Evolutionary conservation across 768 basidiomycete genomes (phyloP), one percentile per base, ranked within the genome.

Genomic region (Mycena olivaceomarginata): DNA sequence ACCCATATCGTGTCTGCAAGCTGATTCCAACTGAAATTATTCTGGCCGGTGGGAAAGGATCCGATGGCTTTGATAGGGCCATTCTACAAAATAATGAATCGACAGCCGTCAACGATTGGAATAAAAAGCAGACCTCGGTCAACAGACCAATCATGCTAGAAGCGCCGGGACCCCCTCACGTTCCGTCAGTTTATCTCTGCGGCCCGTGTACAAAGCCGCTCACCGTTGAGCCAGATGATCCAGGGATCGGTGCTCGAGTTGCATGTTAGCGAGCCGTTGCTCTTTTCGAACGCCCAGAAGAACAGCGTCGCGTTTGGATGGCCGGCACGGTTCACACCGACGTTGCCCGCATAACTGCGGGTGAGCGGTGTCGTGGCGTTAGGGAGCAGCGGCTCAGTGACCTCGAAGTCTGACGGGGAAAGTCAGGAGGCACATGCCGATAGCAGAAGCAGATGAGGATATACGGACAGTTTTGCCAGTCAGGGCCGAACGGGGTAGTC

Each of bases 181-280:
- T 67, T n/a, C 22, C 43, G 11, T 45, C 22, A 63, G 75, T 70
- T 13, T 45, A 66, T 31, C 40, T 45, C 51, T 65, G 40, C 25
- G 20, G 39, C 67, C 48, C 15, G 37, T 41, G 41, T 20, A 41
- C n/a, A 13, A 65, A 7, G 13, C 41, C 68, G 91, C 91, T 91
- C 92, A 84, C 94, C 94, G 75, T 94, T 94, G 37, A 95, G 83
- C 93, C 93, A 95, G 48, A 95, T 92, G 4, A 90, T 89, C 94
- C 94, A 94, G 2, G 94, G 94, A 40, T 92, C 86, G 15, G 74
- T 72, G n/a, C 80, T 77, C 57, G 74, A 40, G 2, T 57, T 31
- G 0, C 67, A 82, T 5, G 91, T 93, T 66, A 95, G 84, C 1
- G 93, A 93, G 10, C 91, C 92, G 15, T 86, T 82, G 1, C 83